Percentiles rank a stretch among this genome's conserved stretches.
Evolutionary conservation across 225 moss, liverwort and hornwort genomes (phyloP).

Genomic region (Climacium dendroides): DNA sequence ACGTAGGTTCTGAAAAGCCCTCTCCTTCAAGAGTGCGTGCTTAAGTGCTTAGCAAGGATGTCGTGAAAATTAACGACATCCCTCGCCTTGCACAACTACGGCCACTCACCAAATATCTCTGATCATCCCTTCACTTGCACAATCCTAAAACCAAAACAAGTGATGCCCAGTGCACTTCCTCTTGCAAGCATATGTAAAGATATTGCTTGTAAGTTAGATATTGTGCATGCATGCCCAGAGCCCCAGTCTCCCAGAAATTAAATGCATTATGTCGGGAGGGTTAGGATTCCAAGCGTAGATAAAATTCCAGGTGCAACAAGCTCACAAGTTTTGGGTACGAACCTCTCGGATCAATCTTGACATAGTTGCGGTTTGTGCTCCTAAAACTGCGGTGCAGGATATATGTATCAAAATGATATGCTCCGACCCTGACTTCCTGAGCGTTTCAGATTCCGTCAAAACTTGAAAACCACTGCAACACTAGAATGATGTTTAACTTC

Average conservation of each 20-base stretch:
- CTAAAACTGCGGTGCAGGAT: not conserved
- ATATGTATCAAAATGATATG: not conserved
- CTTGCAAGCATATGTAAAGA: not conserved
- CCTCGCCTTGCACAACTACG: not conserved
- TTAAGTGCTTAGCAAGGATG: not conserved
- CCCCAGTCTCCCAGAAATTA: not conserved
- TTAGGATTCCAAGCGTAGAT: not conserved
- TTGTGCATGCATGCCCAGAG: not conserved
- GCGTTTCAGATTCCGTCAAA: not conserved
- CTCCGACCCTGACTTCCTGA: not conserved
- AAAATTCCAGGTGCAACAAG: not conserved
- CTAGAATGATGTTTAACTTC: not conserved
- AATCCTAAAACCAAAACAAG: not conserved
- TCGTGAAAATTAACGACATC: not conserved
- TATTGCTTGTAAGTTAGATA: not conserved
- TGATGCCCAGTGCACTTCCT: not conserved
- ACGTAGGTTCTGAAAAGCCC: not conserved
- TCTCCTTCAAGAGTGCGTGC: not conserved
- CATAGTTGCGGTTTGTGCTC: not conserved
- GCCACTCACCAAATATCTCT: not conserved
- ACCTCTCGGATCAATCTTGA: constrained; percentile 25
- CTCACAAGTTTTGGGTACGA: not conserved
- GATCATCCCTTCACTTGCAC: not conserved
- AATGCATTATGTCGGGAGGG: not conserved
- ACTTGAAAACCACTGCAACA: not conserved